phyloP scores from a whole-genome alignment of 805 yeast species.

The Pichia kluyveri region DNA sequence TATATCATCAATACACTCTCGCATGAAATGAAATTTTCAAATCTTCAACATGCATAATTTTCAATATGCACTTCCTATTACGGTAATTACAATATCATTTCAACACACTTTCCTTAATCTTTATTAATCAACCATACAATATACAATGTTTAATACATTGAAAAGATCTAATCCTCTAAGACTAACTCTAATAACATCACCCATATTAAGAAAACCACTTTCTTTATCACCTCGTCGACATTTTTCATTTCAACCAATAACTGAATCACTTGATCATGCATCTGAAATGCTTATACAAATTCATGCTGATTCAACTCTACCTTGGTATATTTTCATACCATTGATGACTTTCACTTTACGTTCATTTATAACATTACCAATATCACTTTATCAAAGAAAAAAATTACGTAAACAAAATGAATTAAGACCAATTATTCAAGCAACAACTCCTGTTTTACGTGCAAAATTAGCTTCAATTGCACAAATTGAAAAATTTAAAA shows the following conservation, averaged over 20 bases:
- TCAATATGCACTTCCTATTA: no score
- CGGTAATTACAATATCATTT: no score
- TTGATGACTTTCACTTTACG: conserved; percentile 59
- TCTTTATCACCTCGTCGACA: not conserved
- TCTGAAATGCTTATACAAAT: conserved; percentile 31
- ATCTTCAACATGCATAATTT: no score
- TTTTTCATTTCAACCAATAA: conserved; percentile 18
- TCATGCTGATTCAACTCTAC: conserved; percentile 53
- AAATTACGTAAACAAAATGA: conserved; percentile 63
- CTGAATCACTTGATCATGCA: conserved; percentile 16
- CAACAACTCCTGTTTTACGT: conserved; percentile 68
- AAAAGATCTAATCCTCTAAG: no score
- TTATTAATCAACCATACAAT: no score
- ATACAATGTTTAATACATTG: no score
- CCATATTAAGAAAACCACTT: no score
- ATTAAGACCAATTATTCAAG: conserved; percentile 60
- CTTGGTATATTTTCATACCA: conserved; percentile 84
- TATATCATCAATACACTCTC: no score
- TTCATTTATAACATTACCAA: conserved; percentile 61
- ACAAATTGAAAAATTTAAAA: conserved; percentile 21
- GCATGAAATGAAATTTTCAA: no score
- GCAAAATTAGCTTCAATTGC: conserved; percentile 43
- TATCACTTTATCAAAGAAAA: conserved; percentile 64
- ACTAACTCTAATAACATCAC: no score
- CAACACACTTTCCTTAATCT: no score